These are phyloP conservation scores for Plantago elongata DNA, from an alignment of 257 asterid species.

Conservation along the genomic window DNA sequence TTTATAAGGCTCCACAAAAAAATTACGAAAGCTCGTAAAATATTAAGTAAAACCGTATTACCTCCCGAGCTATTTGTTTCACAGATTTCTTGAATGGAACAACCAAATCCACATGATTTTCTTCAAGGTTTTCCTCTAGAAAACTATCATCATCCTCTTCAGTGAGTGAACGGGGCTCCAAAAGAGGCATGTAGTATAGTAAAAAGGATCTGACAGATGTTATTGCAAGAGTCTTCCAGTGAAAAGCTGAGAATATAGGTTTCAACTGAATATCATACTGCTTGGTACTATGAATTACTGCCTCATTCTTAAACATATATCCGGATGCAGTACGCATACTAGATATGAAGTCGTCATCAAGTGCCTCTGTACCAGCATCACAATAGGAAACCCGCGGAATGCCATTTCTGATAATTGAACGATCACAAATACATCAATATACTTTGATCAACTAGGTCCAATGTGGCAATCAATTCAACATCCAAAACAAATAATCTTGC, in stretches of 20 bases:
- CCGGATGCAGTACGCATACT: conserved; percentile 31
- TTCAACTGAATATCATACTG: conserved; percentile 59
- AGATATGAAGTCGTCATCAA: conserved; percentile 46
- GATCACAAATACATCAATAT: conserved; percentile 5
- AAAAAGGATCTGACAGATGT: conserved; percentile 75
- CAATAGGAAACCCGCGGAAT: conserved; percentile 41
- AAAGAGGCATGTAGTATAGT: conserved; percentile 72
- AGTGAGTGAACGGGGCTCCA: conserved; percentile 58
- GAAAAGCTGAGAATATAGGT: conserved; percentile 78
- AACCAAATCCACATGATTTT: conserved; percentile 48
- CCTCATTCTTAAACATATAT: conserved; percentile 31
- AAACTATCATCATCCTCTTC: conserved; percentile 78
- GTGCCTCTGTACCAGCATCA: conserved; percentile 55
- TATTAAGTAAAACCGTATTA: conserved; percentile 15
- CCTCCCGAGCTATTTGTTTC: conserved; percentile 85
- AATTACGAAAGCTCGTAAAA: conserved; percentile 1
- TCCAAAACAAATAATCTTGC: background rate
- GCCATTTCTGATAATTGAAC: conserved; percentile 39
- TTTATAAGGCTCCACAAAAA: background rate
- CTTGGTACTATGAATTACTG: conserved; percentile 41
- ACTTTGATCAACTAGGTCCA: background rate
- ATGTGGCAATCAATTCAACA: background rate
- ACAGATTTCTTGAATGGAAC: conserved; percentile 87
- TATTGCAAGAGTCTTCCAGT: conserved; percentile 68
- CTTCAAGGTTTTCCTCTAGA: conserved; percentile 48